Evolutionary conservation across 176 grass and related monocot genomes (phyloP).

Genomic region (Thinopyrum elongatum): DNA sequence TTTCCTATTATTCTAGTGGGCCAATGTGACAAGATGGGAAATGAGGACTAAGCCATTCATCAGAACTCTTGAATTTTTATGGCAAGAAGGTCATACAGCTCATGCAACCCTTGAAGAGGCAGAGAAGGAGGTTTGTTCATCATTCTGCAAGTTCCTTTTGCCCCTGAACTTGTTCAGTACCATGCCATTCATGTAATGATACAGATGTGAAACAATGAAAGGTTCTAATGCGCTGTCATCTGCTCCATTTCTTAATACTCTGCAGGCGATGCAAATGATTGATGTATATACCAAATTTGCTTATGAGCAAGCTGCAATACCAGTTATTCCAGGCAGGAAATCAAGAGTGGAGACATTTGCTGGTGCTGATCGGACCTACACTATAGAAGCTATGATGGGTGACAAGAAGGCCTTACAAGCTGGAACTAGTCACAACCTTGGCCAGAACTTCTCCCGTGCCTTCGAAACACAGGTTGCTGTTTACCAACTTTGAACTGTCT

Average conservation of each 20-base stretch:
- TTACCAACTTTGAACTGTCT: conserved; percentile 3
- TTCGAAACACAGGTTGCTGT: conserved; percentile 85
- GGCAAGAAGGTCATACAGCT: conserved; percentile 99
- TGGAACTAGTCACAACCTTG: conserved; percentile 97
- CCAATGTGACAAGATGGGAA: conserved; percentile 99
- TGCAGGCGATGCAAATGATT: conserved; percentile 97
- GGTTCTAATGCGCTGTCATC: not conserved
- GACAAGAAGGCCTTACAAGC: conserved; percentile 96
- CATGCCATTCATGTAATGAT: not conserved
- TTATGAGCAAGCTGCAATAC: conserved; percentile 89
- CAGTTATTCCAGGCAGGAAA: conserved; percentile 93
- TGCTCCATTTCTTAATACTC: conserved; percentile 18
- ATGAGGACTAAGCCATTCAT: conserved; percentile 99
- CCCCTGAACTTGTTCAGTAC: conserved; percentile 9
- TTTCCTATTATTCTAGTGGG: conserved; percentile 64
- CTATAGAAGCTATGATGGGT: conserved; percentile 99
- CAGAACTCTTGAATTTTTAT: conserved; percentile 97
- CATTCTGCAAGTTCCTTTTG: conserved; percentile 11
- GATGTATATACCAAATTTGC: conserved; percentile 93
- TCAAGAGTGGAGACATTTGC: conserved; percentile 94
- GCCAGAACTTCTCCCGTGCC: conserved; percentile 95
- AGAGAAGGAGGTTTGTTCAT: conserved; percentile 73
- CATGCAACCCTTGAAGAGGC: conserved; percentile 93
- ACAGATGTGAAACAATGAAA: not conserved
- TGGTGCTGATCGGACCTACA: conserved; percentile 83